These are phyloP conservation scores for Epichloe bromicola DNA, from an alignment of 2,329 filamentous ascomycete species.

Conservation along the genomic window DNA sequence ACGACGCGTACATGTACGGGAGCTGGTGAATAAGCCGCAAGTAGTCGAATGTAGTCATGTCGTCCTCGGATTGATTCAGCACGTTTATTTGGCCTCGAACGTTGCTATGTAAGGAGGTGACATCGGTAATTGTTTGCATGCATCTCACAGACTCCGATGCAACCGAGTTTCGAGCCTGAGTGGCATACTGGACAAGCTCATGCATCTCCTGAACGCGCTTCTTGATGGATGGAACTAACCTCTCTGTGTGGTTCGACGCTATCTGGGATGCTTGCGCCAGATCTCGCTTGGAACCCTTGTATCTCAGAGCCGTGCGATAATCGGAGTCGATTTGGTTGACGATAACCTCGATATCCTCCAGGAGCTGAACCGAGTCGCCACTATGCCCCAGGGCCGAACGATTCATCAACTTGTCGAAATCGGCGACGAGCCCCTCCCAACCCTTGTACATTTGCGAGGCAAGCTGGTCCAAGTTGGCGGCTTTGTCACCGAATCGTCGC, in stretches of 20 bases:
- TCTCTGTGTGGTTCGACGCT: slow-evolving; percentile 49
- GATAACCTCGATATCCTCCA: slow-evolving; percentile 77
- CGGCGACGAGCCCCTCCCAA: slow-evolving; percentile 46
- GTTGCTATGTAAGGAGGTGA: slow-evolving; percentile 62
- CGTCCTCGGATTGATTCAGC: slow-evolving; percentile 61
- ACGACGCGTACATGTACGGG: slow-evolving; percentile 80
- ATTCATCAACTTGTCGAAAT: slow-evolving; percentile 46
- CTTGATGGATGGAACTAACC: slow-evolving; percentile 43
- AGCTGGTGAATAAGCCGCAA: slow-evolving; percentile 70
- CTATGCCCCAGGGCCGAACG: slow-evolving; percentile 43
- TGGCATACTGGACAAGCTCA: slow-evolving; percentile 43
- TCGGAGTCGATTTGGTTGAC: slow-evolving; percentile 80
- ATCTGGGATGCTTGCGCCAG: slow-evolving; percentile 49
- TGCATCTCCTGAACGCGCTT: slow-evolving; percentile 48
- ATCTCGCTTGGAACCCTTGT: slow-evolving; percentile 50
- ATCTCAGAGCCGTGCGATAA: slow-evolving; percentile 61
- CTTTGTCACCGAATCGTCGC: slow-evolving; percentile 45
- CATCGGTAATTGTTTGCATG: slow-evolving; percentile 70
- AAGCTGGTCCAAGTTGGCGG: slow-evolving; percentile 46
- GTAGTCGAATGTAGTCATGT: slow-evolving; percentile 67
- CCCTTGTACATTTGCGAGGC: slow-evolving; percentile 47
- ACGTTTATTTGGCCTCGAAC: slow-evolving; percentile 60
- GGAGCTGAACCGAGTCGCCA: slow-evolving; percentile 53
- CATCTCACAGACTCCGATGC: slow-evolving; percentile 54
- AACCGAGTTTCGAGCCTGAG: slow-evolving; percentile 54